Evolutionary conservation across 257 asterid genomes (phyloP).

Genomic region (Solanum sejunctum): DNA sequence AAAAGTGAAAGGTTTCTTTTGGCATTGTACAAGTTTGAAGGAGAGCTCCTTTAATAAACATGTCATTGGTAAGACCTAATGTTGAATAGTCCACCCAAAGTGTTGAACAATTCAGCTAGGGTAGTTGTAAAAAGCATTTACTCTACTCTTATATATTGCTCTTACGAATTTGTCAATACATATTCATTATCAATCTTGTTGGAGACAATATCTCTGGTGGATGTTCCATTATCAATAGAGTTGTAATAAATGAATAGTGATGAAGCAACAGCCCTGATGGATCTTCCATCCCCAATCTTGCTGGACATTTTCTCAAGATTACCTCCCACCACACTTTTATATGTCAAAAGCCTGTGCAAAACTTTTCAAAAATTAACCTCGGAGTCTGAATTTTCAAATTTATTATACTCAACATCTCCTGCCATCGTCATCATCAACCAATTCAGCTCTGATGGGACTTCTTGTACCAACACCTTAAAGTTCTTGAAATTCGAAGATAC

Average conservation of each 20-base stretch:
- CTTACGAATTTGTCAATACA: no score
- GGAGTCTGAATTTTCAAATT: neutral
- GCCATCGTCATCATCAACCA: slow-evolving; percentile 25
- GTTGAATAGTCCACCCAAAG: neutral
- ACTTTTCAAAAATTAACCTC: neutral
- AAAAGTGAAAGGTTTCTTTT: neutral
- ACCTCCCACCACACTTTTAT: slow-evolving; percentile 20
- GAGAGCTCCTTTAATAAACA: no score
- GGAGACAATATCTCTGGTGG: neutral
- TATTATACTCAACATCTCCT: neutral
- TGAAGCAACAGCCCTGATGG: slow-evolving; percentile 1
- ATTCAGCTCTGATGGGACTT: neutral
- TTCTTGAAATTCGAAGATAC: slow-evolving; percentile 10
- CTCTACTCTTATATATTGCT: no score
- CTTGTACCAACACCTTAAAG: neutral
- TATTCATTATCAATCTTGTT: neutral
- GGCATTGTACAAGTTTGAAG: no score
- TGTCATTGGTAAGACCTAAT: neutral
- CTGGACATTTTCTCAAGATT: slow-evolving; percentile 24
- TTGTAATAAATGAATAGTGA: neutral
- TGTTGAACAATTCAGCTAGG: neutral
- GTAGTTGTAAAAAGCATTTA: neutral
- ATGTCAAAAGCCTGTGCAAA: slow-evolving; percentile 25
- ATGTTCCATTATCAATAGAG: neutral
- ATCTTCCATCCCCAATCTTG: slow-evolving; percentile 22